These are phyloP conservation scores for Lachancea cidri DNA, from an alignment of 805 yeast genomes.

Conservation along the genomic window DNA sequence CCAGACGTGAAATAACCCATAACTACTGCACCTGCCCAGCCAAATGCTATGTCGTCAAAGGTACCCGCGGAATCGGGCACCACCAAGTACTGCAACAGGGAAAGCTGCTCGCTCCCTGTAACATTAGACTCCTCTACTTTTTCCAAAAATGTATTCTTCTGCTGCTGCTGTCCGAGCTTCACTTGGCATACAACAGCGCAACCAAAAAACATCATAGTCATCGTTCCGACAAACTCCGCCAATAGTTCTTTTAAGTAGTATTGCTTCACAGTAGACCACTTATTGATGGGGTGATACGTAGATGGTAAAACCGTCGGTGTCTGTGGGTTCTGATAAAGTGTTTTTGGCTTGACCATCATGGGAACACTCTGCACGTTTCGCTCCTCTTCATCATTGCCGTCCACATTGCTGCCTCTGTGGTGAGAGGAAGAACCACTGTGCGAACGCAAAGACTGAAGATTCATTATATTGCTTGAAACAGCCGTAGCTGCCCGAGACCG, in stretches of 20 bases:
- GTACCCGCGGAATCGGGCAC: slow-evolving; percentile 35
- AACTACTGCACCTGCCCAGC: slow-evolving; percentile 54
- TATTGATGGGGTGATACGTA: slow-evolving; percentile 33
- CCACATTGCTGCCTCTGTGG: slow-evolving; percentile 1
- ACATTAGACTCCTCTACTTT: slow-evolving; percentile 10
- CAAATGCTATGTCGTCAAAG: slow-evolving; percentile 39
- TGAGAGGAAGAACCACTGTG: slow-evolving; percentile 3
- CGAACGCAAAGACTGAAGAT: slow-evolving; percentile 2
- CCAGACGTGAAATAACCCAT: slow-evolving; percentile 47
- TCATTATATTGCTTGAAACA: slow-evolving; percentile 4
- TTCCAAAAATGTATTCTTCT: slow-evolving; percentile 14
- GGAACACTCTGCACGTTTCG: slow-evolving; percentile 18
- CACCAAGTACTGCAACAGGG: slow-evolving; percentile 13
- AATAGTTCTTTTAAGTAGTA: slow-evolving; percentile 39
- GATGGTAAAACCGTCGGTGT: slow-evolving; percentile 36
- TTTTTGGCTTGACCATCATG: slow-evolving; percentile 33
- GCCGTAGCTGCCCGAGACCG: slow-evolving; percentile 8
- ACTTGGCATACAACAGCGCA: slow-evolving; percentile 46
- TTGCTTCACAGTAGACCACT: slow-evolving; percentile 34
- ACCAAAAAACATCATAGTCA: slow-evolving; percentile 43
- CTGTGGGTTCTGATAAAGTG: slow-evolving; percentile 35
- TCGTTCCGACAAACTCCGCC: slow-evolving; percentile 50
- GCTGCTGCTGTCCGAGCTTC: slow-evolving; percentile 30
- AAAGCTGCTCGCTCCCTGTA: slow-evolving; percentile 4
- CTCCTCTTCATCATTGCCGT: slow-evolving; percentile 6